These are phyloP conservation scores for Themeda triandra DNA, from an alignment of 176 grass and related monocot species.

Conservation along the genomic window DNA sequence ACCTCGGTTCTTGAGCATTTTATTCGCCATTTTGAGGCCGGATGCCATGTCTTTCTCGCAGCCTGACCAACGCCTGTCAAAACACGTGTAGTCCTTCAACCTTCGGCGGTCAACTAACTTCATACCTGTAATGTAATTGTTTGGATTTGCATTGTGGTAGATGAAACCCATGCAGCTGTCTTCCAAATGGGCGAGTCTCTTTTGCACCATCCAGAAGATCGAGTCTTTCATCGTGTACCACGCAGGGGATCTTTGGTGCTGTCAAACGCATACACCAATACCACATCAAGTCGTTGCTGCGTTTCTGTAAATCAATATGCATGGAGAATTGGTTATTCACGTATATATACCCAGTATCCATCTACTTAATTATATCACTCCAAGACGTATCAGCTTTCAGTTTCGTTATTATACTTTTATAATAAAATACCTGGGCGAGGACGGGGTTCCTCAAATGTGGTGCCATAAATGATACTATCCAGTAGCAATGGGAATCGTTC, in stretches of 20 bases:
- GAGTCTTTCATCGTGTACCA: background rate
- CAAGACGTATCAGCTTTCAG: no score
- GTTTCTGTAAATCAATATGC: background rate
- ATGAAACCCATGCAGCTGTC: background rate
- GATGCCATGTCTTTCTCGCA: no score
- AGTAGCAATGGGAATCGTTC: background rate
- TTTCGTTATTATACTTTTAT: no score
- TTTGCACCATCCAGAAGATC: background rate
- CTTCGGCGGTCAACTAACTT: background rate
- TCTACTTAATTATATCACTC: no score
- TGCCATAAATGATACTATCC: background rate
- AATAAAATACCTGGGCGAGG: background rate
- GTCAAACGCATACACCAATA: background rate
- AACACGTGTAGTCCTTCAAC: background rate
- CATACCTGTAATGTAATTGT: background rate
- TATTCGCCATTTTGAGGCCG: no score
- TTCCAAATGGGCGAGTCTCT: background rate
- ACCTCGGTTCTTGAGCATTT: no score
- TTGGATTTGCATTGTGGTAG: background rate
- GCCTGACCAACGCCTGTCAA: fast-evolving
- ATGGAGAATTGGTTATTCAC: background rate
- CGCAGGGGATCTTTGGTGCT: background rate
- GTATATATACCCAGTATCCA: no score
- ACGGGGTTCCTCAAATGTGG: background rate
- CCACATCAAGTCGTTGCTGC: background rate